Evolutionary conservation across 306 rosid species (phyloP).

Genomic region (Spatholobus suberectus): DNA sequence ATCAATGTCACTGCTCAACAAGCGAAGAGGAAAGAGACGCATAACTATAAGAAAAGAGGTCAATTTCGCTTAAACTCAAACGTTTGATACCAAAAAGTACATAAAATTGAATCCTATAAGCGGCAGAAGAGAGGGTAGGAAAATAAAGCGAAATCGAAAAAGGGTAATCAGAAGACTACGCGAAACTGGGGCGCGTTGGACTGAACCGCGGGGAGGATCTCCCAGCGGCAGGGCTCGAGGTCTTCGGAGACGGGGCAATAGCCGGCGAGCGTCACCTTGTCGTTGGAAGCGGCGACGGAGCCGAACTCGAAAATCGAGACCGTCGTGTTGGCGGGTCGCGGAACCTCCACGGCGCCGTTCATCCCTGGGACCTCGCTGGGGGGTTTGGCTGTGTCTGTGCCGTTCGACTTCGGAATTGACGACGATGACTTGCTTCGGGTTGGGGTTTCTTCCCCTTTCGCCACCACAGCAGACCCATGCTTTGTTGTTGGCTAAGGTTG

Average conservation of each 20-base stretch:
- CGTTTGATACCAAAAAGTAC: background rate
- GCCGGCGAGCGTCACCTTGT: constrained; percentile 89
- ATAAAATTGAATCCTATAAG: background rate
- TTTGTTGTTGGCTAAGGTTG: constrained; percentile 4
- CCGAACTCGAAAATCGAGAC: constrained; percentile 88
- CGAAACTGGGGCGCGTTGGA: constrained; percentile 94
- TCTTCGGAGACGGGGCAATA: constrained; percentile 96
- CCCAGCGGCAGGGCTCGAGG: constrained; percentile 99
- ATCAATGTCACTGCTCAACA: background rate
- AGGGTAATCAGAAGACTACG: constrained; percentile 64
- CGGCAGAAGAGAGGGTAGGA: background rate
- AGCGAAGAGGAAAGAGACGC: background rate
- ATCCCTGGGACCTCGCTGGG: constrained; percentile 60
- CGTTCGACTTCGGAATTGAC: constrained; percentile 1
- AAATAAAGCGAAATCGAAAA: background rate
- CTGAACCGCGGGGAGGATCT: constrained; percentile 74
- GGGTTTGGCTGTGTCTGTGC: constrained; percentile 6
- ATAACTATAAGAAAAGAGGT: background rate
- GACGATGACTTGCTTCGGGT: constrained; percentile 38
- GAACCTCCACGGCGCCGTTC: constrained; percentile 88
- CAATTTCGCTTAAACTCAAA: background rate
- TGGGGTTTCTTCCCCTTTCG: constrained; percentile 58
- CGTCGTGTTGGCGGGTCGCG: constrained; percentile 56
- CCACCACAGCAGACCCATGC: constrained; percentile 89
- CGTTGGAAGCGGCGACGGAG: constrained; percentile 70